phyloP scores from a whole-genome alignment of 257 asterid species.

The Solanum clarkiae region DNA sequence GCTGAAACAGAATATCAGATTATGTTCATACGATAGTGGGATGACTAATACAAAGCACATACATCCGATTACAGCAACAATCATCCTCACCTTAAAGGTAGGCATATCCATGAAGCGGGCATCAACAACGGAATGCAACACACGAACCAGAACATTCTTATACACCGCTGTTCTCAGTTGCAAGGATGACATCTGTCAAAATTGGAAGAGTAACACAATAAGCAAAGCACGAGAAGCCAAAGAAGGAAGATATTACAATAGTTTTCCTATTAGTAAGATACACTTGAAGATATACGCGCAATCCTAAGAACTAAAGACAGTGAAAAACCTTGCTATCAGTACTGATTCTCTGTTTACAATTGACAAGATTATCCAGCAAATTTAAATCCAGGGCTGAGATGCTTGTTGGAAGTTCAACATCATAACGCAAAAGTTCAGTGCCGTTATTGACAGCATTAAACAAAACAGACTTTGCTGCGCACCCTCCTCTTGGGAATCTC shows the following conservation, averaged over 20 bases:
- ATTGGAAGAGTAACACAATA: background rate
- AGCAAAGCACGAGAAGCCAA: background rate
- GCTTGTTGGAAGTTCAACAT: slow-evolving; percentile 37
- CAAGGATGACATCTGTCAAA: slow-evolving; percentile 27
- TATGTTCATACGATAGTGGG: slow-evolving; percentile 1
- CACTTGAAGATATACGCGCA: background rate
- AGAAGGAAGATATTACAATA: background rate
- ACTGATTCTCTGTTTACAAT: slow-evolving; percentile 5
- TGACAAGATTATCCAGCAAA: slow-evolving; percentile 31
- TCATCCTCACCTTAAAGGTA: slow-evolving; percentile 38
- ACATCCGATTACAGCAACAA: background rate
- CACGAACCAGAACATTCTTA: slow-evolving; percentile 48
- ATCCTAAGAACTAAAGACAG: background rate
- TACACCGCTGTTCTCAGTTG: slow-evolving; percentile 38
- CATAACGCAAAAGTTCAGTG: slow-evolving; percentile 19
- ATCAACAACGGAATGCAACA: slow-evolving; percentile 44
- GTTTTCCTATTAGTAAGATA: background rate
- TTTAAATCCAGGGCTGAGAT: slow-evolving; percentile 28
- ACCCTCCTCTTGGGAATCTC: slow-evolving; percentile 64
- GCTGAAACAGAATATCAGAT: slow-evolving; percentile 22
- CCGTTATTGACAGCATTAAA: slow-evolving; percentile 14
- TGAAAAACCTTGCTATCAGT: slow-evolving; percentile 28
- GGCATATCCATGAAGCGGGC: slow-evolving; percentile 43
- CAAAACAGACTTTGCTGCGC: slow-evolving; percentile 28
- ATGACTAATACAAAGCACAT: background rate